Evolutionary conservation across 495 filamentous ascomycete species (phyloP).

Genomic region (Tuber brumale): DNA sequence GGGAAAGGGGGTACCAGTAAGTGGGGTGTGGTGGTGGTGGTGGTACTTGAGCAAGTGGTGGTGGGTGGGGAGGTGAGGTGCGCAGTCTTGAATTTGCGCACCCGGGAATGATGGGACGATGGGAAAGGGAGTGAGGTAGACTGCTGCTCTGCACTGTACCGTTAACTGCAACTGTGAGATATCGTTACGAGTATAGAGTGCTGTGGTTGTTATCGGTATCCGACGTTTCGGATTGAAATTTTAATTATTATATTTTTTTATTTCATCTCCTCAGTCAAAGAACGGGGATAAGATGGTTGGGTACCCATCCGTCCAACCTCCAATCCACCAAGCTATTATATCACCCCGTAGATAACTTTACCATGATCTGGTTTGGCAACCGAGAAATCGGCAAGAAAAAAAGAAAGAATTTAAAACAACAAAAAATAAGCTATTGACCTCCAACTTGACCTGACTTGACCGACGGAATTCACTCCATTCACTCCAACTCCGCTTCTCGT

Average conservation of each 20-base stretch:
- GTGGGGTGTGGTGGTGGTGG: too few relatives aligned
- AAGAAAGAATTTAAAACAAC: neutral
- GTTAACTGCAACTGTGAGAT: slow-evolving; percentile 1
- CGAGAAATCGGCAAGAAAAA: neutral
- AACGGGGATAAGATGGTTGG: neutral
- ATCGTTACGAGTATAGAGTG: neutral
- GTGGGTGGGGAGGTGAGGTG: slow-evolving; percentile 59
- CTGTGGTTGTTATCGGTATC: neutral
- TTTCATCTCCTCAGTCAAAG: neutral
- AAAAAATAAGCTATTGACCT: neutral
- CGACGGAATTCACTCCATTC: neutral
- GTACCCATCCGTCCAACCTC: neutral
- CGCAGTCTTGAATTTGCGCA: slow-evolving; percentile 65
- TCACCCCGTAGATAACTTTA: neutral
- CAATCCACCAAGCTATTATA: neutral
- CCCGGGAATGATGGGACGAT: slow-evolving; percentile 53
- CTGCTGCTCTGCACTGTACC: slow-evolving; percentile 63
- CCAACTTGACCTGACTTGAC: neutral
- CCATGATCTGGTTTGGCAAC: neutral
- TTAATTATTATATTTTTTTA: neutral
- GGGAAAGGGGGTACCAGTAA: slow-evolving; percentile 49
- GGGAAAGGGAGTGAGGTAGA: slow-evolving; percentile 66
- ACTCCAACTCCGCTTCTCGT: neutral
- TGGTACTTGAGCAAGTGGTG: slow-evolving; percentile 48
- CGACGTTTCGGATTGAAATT: neutral